Percentiles rank a stretch among this genome's conserved stretches.
phyloP scores from a whole-genome alignment of 352 stramenopile genomes.

The Globisporangium canariense region DNA sequence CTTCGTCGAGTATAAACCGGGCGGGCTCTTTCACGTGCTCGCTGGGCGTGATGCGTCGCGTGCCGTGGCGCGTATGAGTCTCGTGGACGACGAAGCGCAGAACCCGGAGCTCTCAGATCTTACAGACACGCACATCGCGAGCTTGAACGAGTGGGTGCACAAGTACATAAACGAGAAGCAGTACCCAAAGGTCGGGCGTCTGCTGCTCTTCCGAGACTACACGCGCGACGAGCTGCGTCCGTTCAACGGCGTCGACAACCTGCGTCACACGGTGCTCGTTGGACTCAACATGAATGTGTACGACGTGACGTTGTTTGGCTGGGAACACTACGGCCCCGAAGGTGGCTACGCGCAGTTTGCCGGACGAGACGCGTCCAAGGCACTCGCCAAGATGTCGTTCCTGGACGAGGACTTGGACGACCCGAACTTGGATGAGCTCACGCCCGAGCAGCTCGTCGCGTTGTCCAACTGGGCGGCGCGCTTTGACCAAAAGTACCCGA shows the following conservation, averaged over 20 bases:
- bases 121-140: conserved; percentile 20
- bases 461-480: conserved; percentile 93
- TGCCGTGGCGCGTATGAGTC: conserved; percentile 83
- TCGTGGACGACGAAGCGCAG: conserved; percentile 72
- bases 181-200: conserved; percentile 88
- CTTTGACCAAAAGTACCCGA: conserved; percentile 92
- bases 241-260: conserved; percentile 66
- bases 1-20: conserved; percentile 87
- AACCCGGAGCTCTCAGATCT: conserved; percentile 49
- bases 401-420: conserved; percentile 87
- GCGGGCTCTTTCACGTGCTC: conserved; percentile 81
- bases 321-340: conserved; percentile 89
- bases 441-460: conserved; percentile 79
- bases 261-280: conserved; percentile 86
- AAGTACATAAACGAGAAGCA: conserved; percentile 86
- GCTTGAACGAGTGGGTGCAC: conserved; percentile 72
- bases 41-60: conserved; percentile 89
- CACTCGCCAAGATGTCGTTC: conserved; percentile 95
- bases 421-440: conserved; percentile 75
- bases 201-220: conserved; percentile 61
- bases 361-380: conserved; percentile 90
- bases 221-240: conserved; percentile 61
- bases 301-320: conserved; percentile 90
- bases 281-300: conserved; percentile 87
- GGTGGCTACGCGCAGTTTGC: conserved; percentile 93